Evolutionary conservation across 2,329 filamentous ascomycete species (phyloP), one percentile per base, ranked within the genome.

Genomic region (Westerdykella ornata): DNA sequence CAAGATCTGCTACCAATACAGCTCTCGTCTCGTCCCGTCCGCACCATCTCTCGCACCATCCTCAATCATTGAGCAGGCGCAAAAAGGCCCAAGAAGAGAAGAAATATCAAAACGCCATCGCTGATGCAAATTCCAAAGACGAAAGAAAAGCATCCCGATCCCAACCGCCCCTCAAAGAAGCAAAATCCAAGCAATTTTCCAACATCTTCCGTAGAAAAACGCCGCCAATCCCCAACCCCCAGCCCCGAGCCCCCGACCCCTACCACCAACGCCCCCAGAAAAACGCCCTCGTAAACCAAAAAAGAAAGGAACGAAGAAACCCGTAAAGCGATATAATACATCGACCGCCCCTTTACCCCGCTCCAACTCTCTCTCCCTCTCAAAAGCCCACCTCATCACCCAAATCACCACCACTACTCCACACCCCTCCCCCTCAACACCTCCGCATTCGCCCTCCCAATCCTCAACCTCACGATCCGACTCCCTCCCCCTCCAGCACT

Each of bases 111-210:
- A 39, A 47, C 44, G 37, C 44, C 44, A 36, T 44, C 44, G 44
- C 44, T 47, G 31, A 47, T 43, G 41, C 41, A 43, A 41, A 33
- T 16, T 22, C 15, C 34, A 7, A n/a, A n/a, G n/a, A n/a, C 16
- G 15, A 36, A 36, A 36, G 5, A n/a, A 8, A n/a, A 5, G 8
- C 34, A 33, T 33, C 5, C 16, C 30, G 8, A 33, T 14, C 34
- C n/a, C 4, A 36, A 11, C 6, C 19, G 12, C 14, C n/a, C 17
- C 8, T 3, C 12, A 36, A 36, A 3, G 12, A 36, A 36, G n/a
- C n/a, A n/a, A n/a, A n/a, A n/a, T n/a, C n/a, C n/a, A n/a, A n/a
- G n/a, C n/a, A n/a, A n/a, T n/a, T n/a, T n/a, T n/a, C n/a, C n/a
- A n/a, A n/a, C n/a, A n/a, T n/a, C n/a, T n/a, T n/a, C n/a, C n/a